A percentile compares a stretch with the other conserved stretches of the same genome.
phyloP scores from a whole-genome alignment of 306 rosid species.

The Luffa acutangula region DNA sequence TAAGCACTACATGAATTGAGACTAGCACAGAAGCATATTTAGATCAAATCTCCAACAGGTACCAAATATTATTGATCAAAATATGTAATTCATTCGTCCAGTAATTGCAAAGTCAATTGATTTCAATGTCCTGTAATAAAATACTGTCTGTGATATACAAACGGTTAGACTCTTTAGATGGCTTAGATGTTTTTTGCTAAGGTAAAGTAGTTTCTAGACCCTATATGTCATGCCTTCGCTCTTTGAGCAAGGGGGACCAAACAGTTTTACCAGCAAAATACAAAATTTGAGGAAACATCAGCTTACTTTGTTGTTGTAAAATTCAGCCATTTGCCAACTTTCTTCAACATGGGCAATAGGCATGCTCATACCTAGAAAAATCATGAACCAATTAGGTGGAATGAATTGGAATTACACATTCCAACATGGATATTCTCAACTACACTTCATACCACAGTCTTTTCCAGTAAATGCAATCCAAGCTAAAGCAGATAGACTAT shows the following conservation, averaged over 20 bases:
- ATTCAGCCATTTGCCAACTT: conserved; percentile 99
- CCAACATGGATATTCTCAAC: conserved; percentile 7
- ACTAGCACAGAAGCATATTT: not conserved
- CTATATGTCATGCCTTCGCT: not conserved
- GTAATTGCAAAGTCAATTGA: not conserved
- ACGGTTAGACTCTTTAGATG: not conserved
- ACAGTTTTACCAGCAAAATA: conserved; percentile 9
- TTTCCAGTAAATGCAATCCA: conserved; percentile 90
- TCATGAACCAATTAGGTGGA: conserved; percentile 15
- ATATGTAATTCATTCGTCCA: not conserved
- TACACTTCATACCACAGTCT: conserved; percentile 60
- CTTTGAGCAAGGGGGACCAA: conserved; percentile 1
- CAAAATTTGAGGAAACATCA: conserved; percentile 9
- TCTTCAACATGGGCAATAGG: conserved; percentile 97
- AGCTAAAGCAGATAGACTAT: conserved; percentile 90
- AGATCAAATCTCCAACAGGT: not conserved
- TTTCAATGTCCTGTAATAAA: not conserved
- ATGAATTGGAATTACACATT: not conserved
- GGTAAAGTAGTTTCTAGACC: not conserved
- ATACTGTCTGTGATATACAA: not conserved
- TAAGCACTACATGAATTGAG: not conserved
- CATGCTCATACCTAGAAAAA: conserved; percentile 87
- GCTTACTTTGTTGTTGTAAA: conserved; percentile 91
- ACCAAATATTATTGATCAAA: not conserved
- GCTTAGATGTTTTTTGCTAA: not conserved